Conservation (phyloP, 768 basidiomycete species). For the Termitomyces eurrhizus region DNA sequence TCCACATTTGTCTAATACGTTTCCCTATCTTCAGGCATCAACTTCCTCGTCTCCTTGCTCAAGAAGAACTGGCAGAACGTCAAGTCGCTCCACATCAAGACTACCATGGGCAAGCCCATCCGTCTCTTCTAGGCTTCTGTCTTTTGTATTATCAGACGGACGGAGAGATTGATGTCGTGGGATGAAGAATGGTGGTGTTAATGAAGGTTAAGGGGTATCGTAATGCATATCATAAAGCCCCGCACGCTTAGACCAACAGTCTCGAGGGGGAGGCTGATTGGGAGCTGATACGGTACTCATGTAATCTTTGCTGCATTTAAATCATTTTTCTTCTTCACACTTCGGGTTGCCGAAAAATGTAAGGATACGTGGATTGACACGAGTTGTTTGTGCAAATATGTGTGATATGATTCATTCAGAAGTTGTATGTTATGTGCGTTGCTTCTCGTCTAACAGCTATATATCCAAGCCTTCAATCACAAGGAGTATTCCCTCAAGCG, state of each 20-base stretch:
- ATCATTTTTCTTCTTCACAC: constrained; percentile 6
- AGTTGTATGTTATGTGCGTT: background rate
- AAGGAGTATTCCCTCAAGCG: background rate
- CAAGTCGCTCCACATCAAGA: constrained; percentile 97
- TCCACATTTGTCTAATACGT: background rate
- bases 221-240: constrained; percentile 93
- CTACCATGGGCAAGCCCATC: constrained; percentile 98
- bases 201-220: constrained; percentile 29
- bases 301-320: constrained; percentile 1
- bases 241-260: constrained; percentile 99
- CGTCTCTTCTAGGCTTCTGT: constrained; percentile 72
- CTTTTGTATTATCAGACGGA: background rate
- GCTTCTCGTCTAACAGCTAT: too few species aligned
- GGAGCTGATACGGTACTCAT: constrained; percentile 67
- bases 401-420: too few species aligned
- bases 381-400: background rate
- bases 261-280: constrained; percentile 72
- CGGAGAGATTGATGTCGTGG: constrained; percentile 13
- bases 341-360: background rate
- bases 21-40: constrained; percentile 68
- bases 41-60: constrained; percentile 98
- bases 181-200: constrained; percentile 15
- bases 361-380: background rate
- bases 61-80: constrained; percentile 99
- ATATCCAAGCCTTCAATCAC: background rate